Conservation (phyloP, 768 basidiomycete genomes). For the Rhodotorula sphaerocarpa region DNA sequence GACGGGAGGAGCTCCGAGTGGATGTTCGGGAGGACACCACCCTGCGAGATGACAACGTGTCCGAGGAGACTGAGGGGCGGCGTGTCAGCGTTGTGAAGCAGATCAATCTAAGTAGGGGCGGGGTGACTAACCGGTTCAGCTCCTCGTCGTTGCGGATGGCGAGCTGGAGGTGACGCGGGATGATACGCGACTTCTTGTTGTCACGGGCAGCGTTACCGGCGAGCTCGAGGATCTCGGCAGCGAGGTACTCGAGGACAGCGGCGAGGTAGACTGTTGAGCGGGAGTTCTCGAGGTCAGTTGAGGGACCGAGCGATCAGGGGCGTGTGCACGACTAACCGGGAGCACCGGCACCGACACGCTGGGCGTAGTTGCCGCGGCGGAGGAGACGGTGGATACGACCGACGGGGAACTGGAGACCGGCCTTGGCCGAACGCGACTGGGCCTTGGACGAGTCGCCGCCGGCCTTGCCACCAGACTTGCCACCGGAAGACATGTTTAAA, state of each 20-base stretch:
- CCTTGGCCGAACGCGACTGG: conserved; percentile 28
- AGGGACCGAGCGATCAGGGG: conserved; percentile 44
- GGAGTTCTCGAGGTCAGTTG: not conserved
- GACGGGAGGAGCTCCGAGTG: conserved; percentile 51
- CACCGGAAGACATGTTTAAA: conserved; percentile 40
- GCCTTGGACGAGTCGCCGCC: conserved; percentile 39
- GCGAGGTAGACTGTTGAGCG: conserved; percentile 65
- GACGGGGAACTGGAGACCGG: conserved; percentile 66
- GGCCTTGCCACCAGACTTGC: conserved; percentile 42
- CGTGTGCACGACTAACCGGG: conserved; percentile 61
- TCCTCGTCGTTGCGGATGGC: conserved; percentile 58
- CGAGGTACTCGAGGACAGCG: conserved; percentile 82
- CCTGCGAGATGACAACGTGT: conserved; percentile 79
- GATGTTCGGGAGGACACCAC: conserved; percentile 69
- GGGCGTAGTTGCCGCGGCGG: conserved; percentile 64
- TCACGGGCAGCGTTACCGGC: conserved; percentile 66
- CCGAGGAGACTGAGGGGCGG: conserved; percentile 63
- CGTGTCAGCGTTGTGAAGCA: not conserved
- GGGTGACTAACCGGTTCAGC: conserved; percentile 19
- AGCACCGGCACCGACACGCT: conserved; percentile 62
- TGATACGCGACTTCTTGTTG: conserved; percentile 63
- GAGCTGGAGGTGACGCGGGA: conserved; percentile 82
- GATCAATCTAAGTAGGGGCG: not conserved
- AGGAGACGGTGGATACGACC: conserved; percentile 76
- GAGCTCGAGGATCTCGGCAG: conserved; percentile 85